These are phyloP conservation scores for Wickerhamiella vanderwaltii DNA, from an alignment of 805 yeast species.

Conservation along the genomic window DNA sequence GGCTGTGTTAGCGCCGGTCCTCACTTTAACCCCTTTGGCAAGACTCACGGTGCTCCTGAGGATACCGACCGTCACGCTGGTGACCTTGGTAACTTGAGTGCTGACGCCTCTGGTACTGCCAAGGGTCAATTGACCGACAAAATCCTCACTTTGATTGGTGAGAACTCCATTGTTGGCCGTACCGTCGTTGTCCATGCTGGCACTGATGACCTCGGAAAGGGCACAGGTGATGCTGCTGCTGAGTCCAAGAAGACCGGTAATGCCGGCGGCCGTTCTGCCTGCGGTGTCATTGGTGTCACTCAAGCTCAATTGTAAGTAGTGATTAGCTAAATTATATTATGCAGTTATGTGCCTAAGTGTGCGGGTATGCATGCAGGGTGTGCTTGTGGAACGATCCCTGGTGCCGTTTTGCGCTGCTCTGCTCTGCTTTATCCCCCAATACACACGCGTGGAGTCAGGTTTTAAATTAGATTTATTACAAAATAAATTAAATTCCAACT, in stretches of 20 bases:
- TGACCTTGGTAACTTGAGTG: conserved; percentile 87
- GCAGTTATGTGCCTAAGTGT: too few species aligned
- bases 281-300: conserved; percentile 89
- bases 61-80: conserved; percentile 71
- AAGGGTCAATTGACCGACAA: conserved; percentile 76
- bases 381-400: too few species aligned
- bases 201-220: conserved; percentile 87
- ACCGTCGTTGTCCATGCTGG: conserved; percentile 91
- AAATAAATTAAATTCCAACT: too few species aligned
- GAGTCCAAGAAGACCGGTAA: conserved; percentile 93
- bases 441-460: too few species aligned
- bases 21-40: conserved; percentile 83
- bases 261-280: conserved; percentile 96
- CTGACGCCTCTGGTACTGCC: conserved; percentile 82
- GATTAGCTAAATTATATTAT: too few species aligned
- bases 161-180: conserved; percentile 83
- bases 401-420: too few species aligned
- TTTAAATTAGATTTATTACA: too few species aligned
- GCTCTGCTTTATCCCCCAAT: too few species aligned
- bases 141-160: conserved; percentile 72
- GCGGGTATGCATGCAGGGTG: too few species aligned
- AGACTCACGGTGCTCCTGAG: conserved; percentile 81
- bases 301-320: conserved; percentile 5
- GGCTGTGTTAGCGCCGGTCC: conserved; percentile 99
- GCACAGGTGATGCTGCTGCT: conserved; percentile 50